Evolutionary conservation across 768 basidiomycete species (phyloP), one percentile per base, ranked within the genome.

Genomic region (Kwoniella dejecticola): DNA sequence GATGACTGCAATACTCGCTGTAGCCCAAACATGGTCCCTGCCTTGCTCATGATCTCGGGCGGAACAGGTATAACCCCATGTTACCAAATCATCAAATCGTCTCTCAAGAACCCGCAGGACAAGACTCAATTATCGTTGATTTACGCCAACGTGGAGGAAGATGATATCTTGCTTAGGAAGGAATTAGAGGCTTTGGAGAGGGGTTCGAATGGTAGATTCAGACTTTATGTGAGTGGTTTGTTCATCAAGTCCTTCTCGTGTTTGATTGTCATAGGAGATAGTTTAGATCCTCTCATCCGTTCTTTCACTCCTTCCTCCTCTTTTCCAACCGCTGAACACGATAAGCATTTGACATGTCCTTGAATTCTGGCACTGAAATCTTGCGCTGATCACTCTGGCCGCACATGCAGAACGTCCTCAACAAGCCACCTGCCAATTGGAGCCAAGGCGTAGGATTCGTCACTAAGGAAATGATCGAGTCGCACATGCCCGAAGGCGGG

Each of bases 61-160:
- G 96, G 96, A 36, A 98, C 96, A 2, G 96, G 96, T 57, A 95
- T 99, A 79, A 95, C 96, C 0, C 96, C 96, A 74, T 97, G 98
- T 95, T 87, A 96, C 71, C 95, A 99, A 78, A 90, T 99, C 83
- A 89, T 97, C 80, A 88, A 89, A 64, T 90, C 94, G n/a, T 86
- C 88, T 12, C 85, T 97, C 77, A 88, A 89, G 80, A 91, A 93
- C 79, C 87, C 90, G n/a, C 77, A 81, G 44, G 96, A 99, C 83
- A 82, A 76, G 64, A 97, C 95, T 40, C 85, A 83, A 68, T 80
- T 98, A 73, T 85, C 84, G 67, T 85, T 99, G 74, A 90, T 99
- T 76, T 98, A 98, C 80, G 96, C 96, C 69, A 99, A 99, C 80
- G 93, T 97, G 66, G 89, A 88, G 80, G 76, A 83, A 60, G 89